Evolutionary conservation across 2,329 filamentous ascomycete species (phyloP).

Genomic region (Ophiostoma fasciatum): DNA sequence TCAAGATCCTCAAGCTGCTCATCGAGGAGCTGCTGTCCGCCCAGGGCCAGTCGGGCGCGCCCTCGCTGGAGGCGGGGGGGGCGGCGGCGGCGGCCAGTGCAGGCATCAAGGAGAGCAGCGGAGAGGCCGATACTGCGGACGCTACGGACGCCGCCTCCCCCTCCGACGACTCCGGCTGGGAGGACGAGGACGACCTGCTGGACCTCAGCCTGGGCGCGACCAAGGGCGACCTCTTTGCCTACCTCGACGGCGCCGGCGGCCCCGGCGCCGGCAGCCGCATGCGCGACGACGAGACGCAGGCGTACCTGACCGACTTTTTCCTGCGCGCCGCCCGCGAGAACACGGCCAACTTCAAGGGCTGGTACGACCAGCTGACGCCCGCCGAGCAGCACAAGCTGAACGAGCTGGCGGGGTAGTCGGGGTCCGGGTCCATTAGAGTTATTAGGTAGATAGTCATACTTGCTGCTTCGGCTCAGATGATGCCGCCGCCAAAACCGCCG

Average conservation of each 20-base stretch:
- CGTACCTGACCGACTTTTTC: constrained; percentile 75
- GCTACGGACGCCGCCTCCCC: constrained; percentile 31
- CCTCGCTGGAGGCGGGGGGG: constrained; percentile 5
- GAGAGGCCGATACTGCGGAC: not conserved
- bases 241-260: constrained; percentile 42
- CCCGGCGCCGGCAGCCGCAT: constrained; percentile 43
- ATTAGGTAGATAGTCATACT: too few species aligned
- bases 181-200: constrained; percentile 70
- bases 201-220: constrained; percentile 58
- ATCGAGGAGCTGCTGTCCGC: constrained; percentile 82
- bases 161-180: constrained; percentile 64
- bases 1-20: constrained; percentile 94
- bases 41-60: constrained; percentile 40
- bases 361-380: constrained; percentile 39
- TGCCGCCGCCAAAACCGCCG: constrained; percentile 11
- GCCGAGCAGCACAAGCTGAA: constrained; percentile 43
- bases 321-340: constrained; percentile 40
- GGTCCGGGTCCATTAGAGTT: too few species aligned
- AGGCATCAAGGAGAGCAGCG: constrained; percentile 10
- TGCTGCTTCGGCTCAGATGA: constrained; percentile 14
- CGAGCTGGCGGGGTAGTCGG: constrained; percentile 31
- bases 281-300: constrained; percentile 81
- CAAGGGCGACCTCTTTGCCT: constrained; percentile 69
- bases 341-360: constrained; percentile 38
- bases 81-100: constrained; percentile 45